Evolutionary conservation across 106 monocot genomes (phyloP).

Genomic region (Ottelia alismoides): DNA sequence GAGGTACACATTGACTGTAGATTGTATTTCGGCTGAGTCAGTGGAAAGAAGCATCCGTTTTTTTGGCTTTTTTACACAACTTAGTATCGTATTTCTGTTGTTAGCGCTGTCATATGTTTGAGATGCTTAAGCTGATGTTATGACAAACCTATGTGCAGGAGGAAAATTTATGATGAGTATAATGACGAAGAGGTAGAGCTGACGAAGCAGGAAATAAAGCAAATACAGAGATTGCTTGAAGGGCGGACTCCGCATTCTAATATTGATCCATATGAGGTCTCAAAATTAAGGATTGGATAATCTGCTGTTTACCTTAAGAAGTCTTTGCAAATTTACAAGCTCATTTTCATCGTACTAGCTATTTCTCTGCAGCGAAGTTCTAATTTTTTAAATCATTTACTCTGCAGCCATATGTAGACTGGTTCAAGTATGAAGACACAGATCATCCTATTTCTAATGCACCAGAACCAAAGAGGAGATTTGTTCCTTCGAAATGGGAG

Average conservation of each 20-base stretch:
- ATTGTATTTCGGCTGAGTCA: too few relatives aligned
- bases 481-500: constrained; percentile 94
- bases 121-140: too few relatives aligned
- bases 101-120: too few relatives aligned
- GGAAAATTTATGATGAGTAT: constrained; percentile 92
- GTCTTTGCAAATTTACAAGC: not conserved
- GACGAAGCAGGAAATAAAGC: constrained; percentile 58
- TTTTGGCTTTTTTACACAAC: too few relatives aligned
- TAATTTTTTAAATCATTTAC: not conserved
- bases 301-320: not conserved
- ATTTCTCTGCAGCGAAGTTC: not conserved
- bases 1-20: too few relatives aligned
- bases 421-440: constrained; percentile 88
- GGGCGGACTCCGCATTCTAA: constrained; percentile 78
- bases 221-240: constrained; percentile 51
- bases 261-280: constrained; percentile 87
- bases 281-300: constrained; percentile 7
- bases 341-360: not conserved
- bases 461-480: constrained; percentile 98
- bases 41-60: too few relatives aligned
- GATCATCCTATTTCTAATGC: constrained; percentile 90
- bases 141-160: too few relatives aligned
- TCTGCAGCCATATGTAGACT: constrained; percentile 84
- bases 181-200: constrained; percentile 96
- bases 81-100: too few relatives aligned